Conservation (phyloP, 495 filamentous ascomycete genomes). For the Penicillium verhagenii region DNA sequence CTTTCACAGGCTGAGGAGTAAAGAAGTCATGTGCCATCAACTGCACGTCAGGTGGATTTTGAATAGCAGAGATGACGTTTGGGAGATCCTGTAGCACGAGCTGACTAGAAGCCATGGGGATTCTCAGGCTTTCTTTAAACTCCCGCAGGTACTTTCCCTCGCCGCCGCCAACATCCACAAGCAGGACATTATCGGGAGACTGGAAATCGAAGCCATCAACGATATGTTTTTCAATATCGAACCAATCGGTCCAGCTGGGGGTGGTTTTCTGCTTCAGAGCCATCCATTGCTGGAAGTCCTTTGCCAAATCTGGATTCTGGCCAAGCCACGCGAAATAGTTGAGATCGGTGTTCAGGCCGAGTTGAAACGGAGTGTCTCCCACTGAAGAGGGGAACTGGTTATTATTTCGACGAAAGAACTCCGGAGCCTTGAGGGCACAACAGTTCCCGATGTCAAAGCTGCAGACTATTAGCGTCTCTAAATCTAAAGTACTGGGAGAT, state of each 20-base stretch:
- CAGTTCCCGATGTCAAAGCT: conserved; percentile 18
- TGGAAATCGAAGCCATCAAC: conserved; percentile 16
- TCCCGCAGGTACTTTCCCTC: conserved; percentile 31
- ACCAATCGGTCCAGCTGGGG: conserved; percentile 31
- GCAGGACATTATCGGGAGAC: conserved; percentile 22
- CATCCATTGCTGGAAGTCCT: conserved; percentile 32
- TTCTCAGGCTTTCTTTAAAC: conserved; percentile 34
- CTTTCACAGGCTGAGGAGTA: conserved; percentile 40
- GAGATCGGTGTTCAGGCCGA: conserved; percentile 31
- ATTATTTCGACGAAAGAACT: conserved; percentile 25
- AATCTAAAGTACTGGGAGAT: background rate
- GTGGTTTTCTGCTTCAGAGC: conserved; percentile 20
- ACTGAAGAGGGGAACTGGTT: conserved; percentile 24
- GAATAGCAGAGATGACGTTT: conserved; percentile 10
- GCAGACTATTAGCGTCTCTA: too few species aligned
- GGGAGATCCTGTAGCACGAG: conserved; percentile 38
- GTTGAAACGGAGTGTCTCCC: conserved; percentile 39
- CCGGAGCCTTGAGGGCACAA: conserved; percentile 18
- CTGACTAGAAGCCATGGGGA: conserved; percentile 27
- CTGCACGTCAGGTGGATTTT: conserved; percentile 28
- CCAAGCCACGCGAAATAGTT: conserved; percentile 29
- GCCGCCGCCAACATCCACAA: conserved; percentile 39
- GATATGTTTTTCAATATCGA: conserved; percentile 25
- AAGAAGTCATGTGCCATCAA: conserved; percentile 51
- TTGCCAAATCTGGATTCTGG: conserved; percentile 16